Base-by-base conservation (phyloP, 1,284 basidiomycete genomes). In the Schizophyllum commune region DNA sequence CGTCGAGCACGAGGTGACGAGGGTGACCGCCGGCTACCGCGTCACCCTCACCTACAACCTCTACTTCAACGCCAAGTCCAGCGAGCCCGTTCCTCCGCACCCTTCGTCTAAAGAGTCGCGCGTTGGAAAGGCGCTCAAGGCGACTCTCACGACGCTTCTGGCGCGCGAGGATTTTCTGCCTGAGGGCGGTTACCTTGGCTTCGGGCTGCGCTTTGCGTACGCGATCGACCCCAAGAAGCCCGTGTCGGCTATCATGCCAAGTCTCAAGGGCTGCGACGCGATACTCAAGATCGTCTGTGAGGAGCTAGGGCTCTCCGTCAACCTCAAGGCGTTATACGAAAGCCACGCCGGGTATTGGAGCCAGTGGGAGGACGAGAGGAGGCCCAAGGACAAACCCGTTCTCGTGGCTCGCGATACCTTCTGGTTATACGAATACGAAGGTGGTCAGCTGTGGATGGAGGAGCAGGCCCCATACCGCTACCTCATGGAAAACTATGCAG, bases 1-100 rank as follows among this genome's bases (percentile, higher is more conserved):
- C 66, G 73, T 78, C 59, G 76, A 77, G 61, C 77, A 81, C 63
- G 78, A 80, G 63, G 76, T 82, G 15, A 54, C 68, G 1, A 70
- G 70, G 0, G 77, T 82, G 3, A 67, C 61, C 1, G 69, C 70
- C 0, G 80, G 81, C 0, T 71, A 74, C 59, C 71, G 77, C 0
- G 68, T 81, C 32, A 79, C 77, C 1, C 63, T 82, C 20, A 76
- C 77, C 0, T 80, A 74, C 67, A 73, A 77, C 64, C 70, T 76
- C 22, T 72, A 69, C 57, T 69, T 69, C 61, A 57, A 63, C 53
- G 62, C 20, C 57, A 1, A 56, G 56, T 39, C 19, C 11, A n/a
- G n/a, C n/a, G n/a, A n/a, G n/a, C n/a, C n/a, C n/a, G n/a, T n/a
- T n/a, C 55, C 32, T 7, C 20, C 32, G 22, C 39, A 27, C 22